These are phyloP conservation scores for Beauveria rudraprayagi DNA, from an alignment of 2,329 filamentous ascomycete species.

Conservation along the genomic window DNA sequence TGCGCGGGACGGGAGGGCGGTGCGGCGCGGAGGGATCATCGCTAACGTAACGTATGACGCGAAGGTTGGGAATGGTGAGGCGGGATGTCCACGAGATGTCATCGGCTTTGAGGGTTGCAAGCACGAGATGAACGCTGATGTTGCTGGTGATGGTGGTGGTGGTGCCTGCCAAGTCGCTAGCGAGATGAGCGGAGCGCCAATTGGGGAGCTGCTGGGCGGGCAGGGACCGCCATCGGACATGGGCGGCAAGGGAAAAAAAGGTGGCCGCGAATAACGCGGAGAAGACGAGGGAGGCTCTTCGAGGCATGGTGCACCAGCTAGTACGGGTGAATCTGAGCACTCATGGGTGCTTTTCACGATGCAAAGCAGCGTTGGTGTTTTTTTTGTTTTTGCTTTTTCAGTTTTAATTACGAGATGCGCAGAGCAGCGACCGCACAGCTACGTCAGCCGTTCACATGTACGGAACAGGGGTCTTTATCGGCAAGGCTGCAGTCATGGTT, in stretches of 20 bases:
- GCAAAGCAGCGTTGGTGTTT: no score
- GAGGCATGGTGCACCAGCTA: background rate
- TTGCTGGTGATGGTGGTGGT: slow-evolving; percentile 2
- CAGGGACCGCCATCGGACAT: background rate
- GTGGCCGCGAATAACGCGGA: background rate
- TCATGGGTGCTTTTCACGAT: no score
- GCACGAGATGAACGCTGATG: slow-evolving; percentile 22
- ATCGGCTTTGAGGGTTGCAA: slow-evolving; percentile 20
- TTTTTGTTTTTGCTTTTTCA: no score
- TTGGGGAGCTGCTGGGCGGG: background rate
- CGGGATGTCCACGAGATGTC: slow-evolving; percentile 24
- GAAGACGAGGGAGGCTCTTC: background rate
- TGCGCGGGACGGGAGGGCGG: slow-evolving; percentile 43
- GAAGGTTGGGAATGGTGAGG: slow-evolving; percentile 24
- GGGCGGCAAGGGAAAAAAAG: background rate
- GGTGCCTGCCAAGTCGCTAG: background rate
- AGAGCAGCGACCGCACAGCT: no score
- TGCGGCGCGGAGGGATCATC: slow-evolving; percentile 38
- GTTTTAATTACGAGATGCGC: no score
- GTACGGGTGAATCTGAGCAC: no score
- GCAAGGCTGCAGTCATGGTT: no score
- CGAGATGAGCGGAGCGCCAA: background rate
- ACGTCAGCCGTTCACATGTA: no score
- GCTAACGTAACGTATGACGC: slow-evolving; percentile 37
- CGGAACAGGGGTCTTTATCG: no score